These are phyloP conservation scores for Decorospora gaudefroyi DNA, from an alignment of 2,329 filamentous ascomycete genomes.

Conservation along the genomic window DNA sequence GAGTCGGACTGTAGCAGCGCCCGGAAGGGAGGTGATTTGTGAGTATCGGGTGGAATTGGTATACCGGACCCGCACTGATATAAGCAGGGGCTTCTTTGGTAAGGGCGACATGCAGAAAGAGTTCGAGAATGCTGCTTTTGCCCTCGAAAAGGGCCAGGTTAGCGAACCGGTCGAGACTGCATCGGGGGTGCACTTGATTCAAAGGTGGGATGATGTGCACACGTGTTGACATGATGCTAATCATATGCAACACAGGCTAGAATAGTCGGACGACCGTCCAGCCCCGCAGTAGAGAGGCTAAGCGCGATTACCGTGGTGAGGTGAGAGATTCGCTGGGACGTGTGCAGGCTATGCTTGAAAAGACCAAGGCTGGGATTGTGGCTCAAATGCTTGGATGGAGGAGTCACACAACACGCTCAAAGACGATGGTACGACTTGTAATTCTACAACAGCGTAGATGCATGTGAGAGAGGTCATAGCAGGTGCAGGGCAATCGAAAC, in stretches of 20 bases:
- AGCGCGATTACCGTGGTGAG: conserved; percentile 12
- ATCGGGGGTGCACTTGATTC: conserved; percentile 92
- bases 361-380: conserved; percentile 10
- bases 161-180: conserved; percentile 88
- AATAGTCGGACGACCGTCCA: conserved; percentile 15
- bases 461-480: conserved; percentile 15
- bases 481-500: conserved; percentile 23
- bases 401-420: conserved; percentile 16
- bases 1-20: conserved; percentile 97
- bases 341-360: conserved; percentile 6
- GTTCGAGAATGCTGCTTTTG: conserved; percentile 95
- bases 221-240: conserved; percentile 17
- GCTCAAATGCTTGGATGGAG: conserved; percentile 15
- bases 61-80: too few species aligned
- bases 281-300: neutral
- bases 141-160: conserved; percentile 82
- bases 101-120: conserved; percentile 97
- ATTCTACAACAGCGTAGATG: conserved; percentile 12
- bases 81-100: conserved; percentile 79
- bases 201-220: conserved; percentile 62
- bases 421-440: conserved; percentile 15
- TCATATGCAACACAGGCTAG: conserved; percentile 24
- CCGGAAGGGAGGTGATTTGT: conserved; percentile 88
- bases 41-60: too few species aligned
- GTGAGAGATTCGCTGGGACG: conserved; percentile 17